Conservation (phyloP, 208 protist species). For the Leishmania mexicana region DNA sequence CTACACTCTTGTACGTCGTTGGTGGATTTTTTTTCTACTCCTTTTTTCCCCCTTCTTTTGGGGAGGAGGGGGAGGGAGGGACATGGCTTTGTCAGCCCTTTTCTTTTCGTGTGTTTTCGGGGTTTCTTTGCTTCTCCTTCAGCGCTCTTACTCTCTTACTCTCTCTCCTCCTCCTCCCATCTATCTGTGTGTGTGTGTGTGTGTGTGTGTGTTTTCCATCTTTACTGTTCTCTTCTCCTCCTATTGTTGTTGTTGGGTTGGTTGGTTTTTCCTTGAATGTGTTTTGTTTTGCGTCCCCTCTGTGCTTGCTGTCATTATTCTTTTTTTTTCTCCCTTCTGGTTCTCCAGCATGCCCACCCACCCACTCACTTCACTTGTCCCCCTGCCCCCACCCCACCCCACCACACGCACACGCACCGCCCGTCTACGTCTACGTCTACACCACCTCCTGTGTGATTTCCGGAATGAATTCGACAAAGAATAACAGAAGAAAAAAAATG, state of each 20-base stretch:
- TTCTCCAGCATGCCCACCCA: background rate
- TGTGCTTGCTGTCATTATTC: slow-evolving; percentile 1
- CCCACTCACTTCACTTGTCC: slow-evolving; percentile 2
- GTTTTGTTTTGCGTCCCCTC: slow-evolving; percentile 1
- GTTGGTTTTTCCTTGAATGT: background rate
- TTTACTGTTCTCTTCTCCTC: background rate
- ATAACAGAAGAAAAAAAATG: slow-evolving; percentile 6
- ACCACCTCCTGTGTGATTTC: background rate
- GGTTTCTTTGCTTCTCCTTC: background rate
- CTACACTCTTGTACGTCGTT: background rate
- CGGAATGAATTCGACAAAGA: background rate
- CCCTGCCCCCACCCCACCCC: background rate
- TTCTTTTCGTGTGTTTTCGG: slow-evolving; percentile 4
- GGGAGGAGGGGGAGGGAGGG: background rate
- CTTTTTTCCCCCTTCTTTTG: background rate
- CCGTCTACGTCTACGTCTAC: background rate
- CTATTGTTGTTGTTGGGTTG: background rate
- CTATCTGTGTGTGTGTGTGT: background rate
- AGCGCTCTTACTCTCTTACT: background rate
- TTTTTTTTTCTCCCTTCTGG: background rate
- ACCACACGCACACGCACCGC: background rate
- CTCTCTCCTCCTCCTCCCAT: background rate
- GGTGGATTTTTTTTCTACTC: background rate
- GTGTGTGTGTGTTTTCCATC: slow-evolving; percentile 11
- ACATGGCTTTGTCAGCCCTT: background rate